Conservation (phyloP, 164 flowering plant genomes). For the Vitis vinifera region DNA sequence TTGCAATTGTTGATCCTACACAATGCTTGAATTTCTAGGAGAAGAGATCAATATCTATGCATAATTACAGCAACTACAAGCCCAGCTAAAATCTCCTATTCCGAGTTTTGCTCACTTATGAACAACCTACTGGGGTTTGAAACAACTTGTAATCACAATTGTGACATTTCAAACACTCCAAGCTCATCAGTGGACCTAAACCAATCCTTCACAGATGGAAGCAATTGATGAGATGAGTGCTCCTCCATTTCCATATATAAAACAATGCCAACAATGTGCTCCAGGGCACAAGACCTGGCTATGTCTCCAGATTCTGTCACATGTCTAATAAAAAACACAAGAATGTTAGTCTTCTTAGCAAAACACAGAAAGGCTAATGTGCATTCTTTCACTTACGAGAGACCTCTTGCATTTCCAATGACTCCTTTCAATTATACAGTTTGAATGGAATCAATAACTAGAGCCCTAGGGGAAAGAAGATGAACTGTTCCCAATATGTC, state of each 20-base stretch:
- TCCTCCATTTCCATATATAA: conserved; percentile 97
- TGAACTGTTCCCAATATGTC: conserved; percentile 73
- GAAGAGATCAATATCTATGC: conserved; percentile 88
- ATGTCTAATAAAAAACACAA: conserved; percentile 89
- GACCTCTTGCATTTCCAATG: conserved; percentile 82
- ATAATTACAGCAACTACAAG: conserved; percentile 80
- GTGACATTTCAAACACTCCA: conserved; percentile 93
- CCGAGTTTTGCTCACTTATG: conserved; percentile 56
- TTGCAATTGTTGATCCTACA: conserved; percentile 50
- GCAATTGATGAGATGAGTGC: conserved; percentile 74
- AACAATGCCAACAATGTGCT: conserved; percentile 96
- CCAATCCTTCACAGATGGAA: conserved; percentile 92
- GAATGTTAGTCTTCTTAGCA: conserved; percentile 80
- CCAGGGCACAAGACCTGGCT: conserved; percentile 97
- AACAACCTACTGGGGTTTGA: conserved; percentile 84
- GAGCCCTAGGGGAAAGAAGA: conserved; percentile 63
- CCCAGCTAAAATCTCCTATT: conserved; percentile 82
- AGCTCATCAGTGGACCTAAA: conserved; percentile 98
- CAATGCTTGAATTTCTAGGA: conserved; percentile 92
- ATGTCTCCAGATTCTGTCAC: conserved; percentile 93
- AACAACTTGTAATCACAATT: conserved; percentile 75
- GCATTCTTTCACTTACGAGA: conserved; percentile 83
- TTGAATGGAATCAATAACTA: conserved; percentile 94
- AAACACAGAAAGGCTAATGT: conserved; percentile 80
- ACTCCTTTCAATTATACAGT: conserved; percentile 81